Evolutionary conservation across 352 stramenopile species (phyloP).

Genomic region (Phytophthora sp.): DNA sequence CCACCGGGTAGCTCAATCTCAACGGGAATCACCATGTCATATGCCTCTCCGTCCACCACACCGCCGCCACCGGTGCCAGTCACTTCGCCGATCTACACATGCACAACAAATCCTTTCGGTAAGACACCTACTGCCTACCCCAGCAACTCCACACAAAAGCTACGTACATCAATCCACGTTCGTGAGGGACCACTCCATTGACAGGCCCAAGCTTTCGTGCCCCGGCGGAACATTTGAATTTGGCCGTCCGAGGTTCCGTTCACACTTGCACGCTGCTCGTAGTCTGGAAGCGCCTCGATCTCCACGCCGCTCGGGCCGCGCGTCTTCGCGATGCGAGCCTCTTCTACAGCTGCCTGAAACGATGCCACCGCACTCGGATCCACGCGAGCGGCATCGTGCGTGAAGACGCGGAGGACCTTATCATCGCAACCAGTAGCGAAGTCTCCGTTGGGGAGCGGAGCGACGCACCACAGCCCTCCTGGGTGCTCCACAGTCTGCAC

Average conservation of each 20-base stretch:
- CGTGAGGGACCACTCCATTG: slow-evolving; percentile 92
- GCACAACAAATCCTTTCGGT: neutral
- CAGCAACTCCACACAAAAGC: neutral
- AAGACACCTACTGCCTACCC: neutral
- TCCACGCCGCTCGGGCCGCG: slow-evolving; percentile 92
- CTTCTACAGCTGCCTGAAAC: slow-evolving; percentile 71
- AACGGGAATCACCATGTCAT: slow-evolving; percentile 97
- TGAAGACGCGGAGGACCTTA: slow-evolving; percentile 94
- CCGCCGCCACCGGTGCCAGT: slow-evolving; percentile 87
- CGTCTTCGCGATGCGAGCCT: slow-evolving; percentile 58
- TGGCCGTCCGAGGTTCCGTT: slow-evolving; percentile 92
- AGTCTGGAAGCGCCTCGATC: slow-evolving; percentile 94
- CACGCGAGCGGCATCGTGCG: slow-evolving; percentile 60
- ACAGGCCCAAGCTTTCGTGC: slow-evolving; percentile 93
- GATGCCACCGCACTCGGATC: slow-evolving; percentile 69
- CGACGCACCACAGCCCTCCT: slow-evolving; percentile 86
- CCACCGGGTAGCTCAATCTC: slow-evolving; percentile 95
- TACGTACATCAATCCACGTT: slow-evolving; percentile 95
- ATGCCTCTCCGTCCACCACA: slow-evolving; percentile 92
- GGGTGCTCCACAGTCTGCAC: slow-evolving; percentile 87
- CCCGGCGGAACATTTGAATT: slow-evolving; percentile 97
- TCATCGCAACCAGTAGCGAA: slow-evolving; percentile 96
- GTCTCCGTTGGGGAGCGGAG: slow-evolving; percentile 79
- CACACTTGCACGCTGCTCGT: slow-evolving; percentile 83
- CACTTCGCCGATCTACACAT: slow-evolving; percentile 77